Conservation (phyloP, 495 filamentous ascomycete species). For the Cercophora scortea region DNA sequence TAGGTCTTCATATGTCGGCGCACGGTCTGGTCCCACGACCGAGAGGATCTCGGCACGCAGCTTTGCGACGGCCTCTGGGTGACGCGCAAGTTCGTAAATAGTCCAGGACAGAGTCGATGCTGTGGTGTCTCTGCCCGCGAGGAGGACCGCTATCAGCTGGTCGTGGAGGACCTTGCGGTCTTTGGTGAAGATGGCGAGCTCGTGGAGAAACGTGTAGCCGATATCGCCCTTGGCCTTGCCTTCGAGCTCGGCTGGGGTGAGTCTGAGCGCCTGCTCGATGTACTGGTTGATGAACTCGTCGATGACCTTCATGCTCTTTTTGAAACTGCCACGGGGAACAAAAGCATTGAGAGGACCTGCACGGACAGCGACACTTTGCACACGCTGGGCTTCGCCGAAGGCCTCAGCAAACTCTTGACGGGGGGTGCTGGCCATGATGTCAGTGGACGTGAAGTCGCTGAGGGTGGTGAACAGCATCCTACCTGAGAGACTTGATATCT, state of each 20-base stretch:
- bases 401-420: conserved; percentile 57
- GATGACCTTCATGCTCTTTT: conserved; percentile 54
- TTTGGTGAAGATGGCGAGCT: conserved; percentile 64
- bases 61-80: conserved; percentile 56
- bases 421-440: conserved; percentile 21
- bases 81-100: conserved; percentile 65
- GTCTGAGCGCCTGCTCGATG: conserved; percentile 56
- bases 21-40: conserved; percentile 49
- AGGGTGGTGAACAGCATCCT: conserved; percentile 4
- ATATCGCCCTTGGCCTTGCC: conserved; percentile 53
- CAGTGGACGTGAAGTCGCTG: background rate
- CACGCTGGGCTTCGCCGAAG: conserved; percentile 63
- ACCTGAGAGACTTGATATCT: conserved; percentile 60
- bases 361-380: conserved; percentile 54
- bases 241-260: conserved; percentile 54
- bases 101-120: conserved; percentile 65
- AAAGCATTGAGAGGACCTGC: conserved; percentile 48
- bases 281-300: conserved; percentile 68
- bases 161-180: conserved; percentile 67
- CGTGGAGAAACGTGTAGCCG: conserved; percentile 75
- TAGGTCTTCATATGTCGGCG: conserved; percentile 58
- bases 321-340: conserved; percentile 52
- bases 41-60: conserved; percentile 66
- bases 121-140: conserved; percentile 75
- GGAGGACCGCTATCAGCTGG: conserved; percentile 71